Conservation (phyloP, 805 yeast genomes). For the Wickerhamiella azymoides region DNA sequence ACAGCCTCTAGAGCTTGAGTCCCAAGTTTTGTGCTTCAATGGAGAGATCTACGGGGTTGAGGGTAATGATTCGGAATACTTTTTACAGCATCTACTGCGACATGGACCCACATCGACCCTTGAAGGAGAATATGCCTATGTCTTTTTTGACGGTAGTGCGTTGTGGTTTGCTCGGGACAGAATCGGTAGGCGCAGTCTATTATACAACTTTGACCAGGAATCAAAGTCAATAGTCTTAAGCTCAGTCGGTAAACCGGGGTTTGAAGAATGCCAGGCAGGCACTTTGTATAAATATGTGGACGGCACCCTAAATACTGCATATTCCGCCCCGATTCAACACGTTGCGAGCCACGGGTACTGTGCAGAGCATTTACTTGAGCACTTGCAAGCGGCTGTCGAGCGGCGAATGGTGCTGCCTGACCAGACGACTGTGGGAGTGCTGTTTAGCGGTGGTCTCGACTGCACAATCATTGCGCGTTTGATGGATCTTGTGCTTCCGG, state of each 20-base stretch:
- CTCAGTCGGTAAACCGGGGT: slow-evolving; percentile 12
- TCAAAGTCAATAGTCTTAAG: slow-evolving; percentile 6
- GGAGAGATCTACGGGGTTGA: slow-evolving; percentile 68
- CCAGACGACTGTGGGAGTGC: slow-evolving; percentile 34
- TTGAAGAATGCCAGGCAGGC: slow-evolving; percentile 19
- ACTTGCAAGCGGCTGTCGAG: slow-evolving; percentile 12
- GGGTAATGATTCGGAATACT: slow-evolving; percentile 51
- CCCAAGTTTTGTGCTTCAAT: slow-evolving; percentile 55
- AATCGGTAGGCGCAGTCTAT: slow-evolving; percentile 68
- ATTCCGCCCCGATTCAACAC: neutral
- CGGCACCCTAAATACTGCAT: neutral
- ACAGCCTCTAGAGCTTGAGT: slow-evolving; percentile 45
- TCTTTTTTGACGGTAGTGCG: slow-evolving; percentile 29
- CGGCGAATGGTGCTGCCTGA: slow-evolving; percentile 11
- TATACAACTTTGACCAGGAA: slow-evolving; percentile 25
- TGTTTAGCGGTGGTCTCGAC: slow-evolving; percentile 93
- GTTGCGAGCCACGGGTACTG: neutral
- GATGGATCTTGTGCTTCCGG: slow-evolving; percentile 20
- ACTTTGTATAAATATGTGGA: slow-evolving; percentile 9
- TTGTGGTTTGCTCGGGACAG: slow-evolving; percentile 74
- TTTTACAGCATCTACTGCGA: slow-evolving; percentile 29
- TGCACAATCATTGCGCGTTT: slow-evolving; percentile 63
- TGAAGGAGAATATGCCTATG: slow-evolving; percentile 74
- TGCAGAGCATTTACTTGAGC: neutral
- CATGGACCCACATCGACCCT: slow-evolving; percentile 29